These are phyloP conservation scores for Betula pendula DNA, from an alignment of 306 rosid genomes.

Conservation along the genomic window DNA sequence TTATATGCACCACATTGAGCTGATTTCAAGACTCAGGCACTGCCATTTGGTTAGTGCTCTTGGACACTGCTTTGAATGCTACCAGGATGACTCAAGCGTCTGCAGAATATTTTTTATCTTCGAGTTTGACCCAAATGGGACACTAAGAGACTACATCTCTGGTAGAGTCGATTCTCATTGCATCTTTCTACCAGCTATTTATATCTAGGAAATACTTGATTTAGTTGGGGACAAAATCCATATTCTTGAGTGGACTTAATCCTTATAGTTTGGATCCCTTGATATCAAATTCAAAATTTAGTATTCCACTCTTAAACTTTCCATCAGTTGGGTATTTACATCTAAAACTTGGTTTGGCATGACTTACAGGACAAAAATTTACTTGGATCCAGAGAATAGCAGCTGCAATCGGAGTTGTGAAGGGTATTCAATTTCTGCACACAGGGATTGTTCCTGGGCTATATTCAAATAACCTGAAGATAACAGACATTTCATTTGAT, in stretches of 20 bases:
- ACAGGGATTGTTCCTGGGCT: constrained; percentile 93
- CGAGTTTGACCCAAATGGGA: constrained; percentile 70
- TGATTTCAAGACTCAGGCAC: constrained; percentile 83
- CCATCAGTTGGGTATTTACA: neutral
- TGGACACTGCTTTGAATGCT: constrained; percentile 90
- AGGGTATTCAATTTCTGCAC: constrained; percentile 92
- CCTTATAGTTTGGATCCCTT: neutral
- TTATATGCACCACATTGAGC: constrained; percentile 70
- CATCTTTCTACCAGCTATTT: constrained; percentile 1
- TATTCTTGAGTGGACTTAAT: neutral
- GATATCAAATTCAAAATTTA: neutral
- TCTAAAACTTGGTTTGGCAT: constrained; percentile 45
- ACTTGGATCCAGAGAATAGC: constrained; percentile 82
- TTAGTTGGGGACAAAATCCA: no score
- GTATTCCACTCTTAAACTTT: neutral
- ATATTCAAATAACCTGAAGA: constrained; percentile 73
- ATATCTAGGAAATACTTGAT: neutral
- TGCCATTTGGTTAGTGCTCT: constrained; percentile 77
- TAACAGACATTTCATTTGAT: constrained; percentile 76
- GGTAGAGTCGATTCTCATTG: constrained; percentile 46
- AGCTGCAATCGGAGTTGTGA: constrained; percentile 79
- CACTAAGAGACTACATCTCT: constrained; percentile 66
- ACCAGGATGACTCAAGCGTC: constrained; percentile 61
- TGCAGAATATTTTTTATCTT: constrained; percentile 63
- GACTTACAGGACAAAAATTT: constrained; percentile 56